phyloP scores from a whole-genome alignment of 164 flowering plant genomes.

The Euptelea pleiosperma region DNA sequence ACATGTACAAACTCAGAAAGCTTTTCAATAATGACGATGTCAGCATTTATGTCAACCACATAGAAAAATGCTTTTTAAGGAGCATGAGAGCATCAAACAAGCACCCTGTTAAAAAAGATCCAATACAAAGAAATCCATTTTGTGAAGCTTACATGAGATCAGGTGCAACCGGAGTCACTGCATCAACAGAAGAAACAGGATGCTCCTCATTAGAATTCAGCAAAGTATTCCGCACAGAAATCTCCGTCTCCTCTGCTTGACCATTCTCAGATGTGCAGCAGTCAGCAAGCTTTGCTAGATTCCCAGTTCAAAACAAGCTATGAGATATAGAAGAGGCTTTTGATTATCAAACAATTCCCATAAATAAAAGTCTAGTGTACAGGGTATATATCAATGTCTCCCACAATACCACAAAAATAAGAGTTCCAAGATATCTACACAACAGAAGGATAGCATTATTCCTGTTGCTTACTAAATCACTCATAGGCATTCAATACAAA shows the following conservation, averaged over 20 bases:
- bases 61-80: no score
- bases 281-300: conserved; percentile 16
- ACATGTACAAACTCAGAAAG: conserved; percentile 3
- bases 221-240: conserved; percentile 11
- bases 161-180: conserved; percentile 5
- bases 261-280: conserved; percentile 14
- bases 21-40: neutral
- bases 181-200: conserved; percentile 18
- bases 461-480: no score
- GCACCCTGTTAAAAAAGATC: neutral
- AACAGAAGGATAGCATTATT: no score
- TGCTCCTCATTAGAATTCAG: conserved; percentile 18
- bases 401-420: no score
- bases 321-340: conserved; percentile 5
- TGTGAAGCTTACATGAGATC: conserved; percentile 29
- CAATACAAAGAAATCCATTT: conserved; percentile 5
- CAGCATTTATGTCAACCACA: neutral
- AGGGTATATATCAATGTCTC: neutral
- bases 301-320: conserved; percentile 24
- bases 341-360: neutral
- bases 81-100: neutral
- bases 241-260: conserved; percentile 17
- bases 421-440: no score
- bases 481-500: no score
- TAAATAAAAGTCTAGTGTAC: neutral